A percentile compares a stretch with the other conserved stretches of the same genome.
Conservation (phyloP, 2,329 filamentous ascomycete species). For the Apiospora aurea region DNA sequence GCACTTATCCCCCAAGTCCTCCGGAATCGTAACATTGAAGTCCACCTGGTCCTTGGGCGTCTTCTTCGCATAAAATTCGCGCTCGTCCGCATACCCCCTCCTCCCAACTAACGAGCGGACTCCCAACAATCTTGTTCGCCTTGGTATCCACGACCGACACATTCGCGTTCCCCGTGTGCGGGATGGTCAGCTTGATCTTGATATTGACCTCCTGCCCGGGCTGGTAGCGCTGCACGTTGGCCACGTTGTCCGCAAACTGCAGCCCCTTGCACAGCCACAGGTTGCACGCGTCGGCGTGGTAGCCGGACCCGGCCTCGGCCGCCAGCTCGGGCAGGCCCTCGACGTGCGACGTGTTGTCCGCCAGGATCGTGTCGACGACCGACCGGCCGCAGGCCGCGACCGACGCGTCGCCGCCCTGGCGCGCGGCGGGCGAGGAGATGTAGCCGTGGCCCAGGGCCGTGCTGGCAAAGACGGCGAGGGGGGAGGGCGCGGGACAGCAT, state of each 20-base stretch:
- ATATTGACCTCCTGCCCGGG: constrained; percentile 53
- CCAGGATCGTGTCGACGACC: constrained; percentile 58
- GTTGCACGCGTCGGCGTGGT: constrained; percentile 61
- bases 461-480: constrained; percentile 27
- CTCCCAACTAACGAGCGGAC: constrained; percentile 52
- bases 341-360: constrained; percentile 61
- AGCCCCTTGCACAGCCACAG: constrained; percentile 66
- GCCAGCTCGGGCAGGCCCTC: constrained; percentile 51
- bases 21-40: constrained; percentile 62
- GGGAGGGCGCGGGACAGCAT: constrained; percentile 31
- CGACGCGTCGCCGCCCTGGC: constrained; percentile 59
- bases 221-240: constrained; percentile 59
- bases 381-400: constrained; percentile 59
- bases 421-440: constrained; percentile 54
- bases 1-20: constrained; percentile 52
- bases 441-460: constrained; percentile 58
- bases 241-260: constrained; percentile 61
- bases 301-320: constrained; percentile 40
- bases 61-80: constrained; percentile 53
- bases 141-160: constrained; percentile 59
- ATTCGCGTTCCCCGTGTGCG: constrained; percentile 62
- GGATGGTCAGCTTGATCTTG: constrained; percentile 55
- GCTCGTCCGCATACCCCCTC: constrained; percentile 46
- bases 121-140: constrained; percentile 56
- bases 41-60: constrained; percentile 52